These are phyloP conservation scores for Adansonia madagascariensis DNA, from an alignment of 441 rosid species.

Conservation along the genomic window DNA sequence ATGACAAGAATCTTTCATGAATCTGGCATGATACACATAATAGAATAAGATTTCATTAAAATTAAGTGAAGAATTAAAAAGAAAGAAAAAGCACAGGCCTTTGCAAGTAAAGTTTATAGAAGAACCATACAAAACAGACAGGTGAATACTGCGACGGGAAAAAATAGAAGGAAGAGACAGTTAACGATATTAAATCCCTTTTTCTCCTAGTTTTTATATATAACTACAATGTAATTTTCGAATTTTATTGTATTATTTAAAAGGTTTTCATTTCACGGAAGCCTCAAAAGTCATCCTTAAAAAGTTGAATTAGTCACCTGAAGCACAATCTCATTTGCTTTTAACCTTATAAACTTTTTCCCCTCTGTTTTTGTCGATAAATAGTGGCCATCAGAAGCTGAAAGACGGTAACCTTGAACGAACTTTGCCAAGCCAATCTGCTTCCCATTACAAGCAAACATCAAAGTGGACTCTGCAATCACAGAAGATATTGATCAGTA, in stretches of 20 bases:
- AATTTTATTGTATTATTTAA: neutral
- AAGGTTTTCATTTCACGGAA: neutral
- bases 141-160: neutral
- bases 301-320: constrained; percentile 61
- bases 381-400: constrained; percentile 83
- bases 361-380: constrained; percentile 86
- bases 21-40: neutral
- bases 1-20: constrained; percentile 14
- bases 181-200: neutral
- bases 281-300: neutral
- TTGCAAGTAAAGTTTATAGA: neutral
- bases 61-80: neutral
- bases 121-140: neutral
- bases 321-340: constrained; percentile 80
- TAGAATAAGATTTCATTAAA: constrained; percentile 12
- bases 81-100: constrained; percentile 3
- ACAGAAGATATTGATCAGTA: constrained; percentile 43
- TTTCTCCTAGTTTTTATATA: constrained; percentile 8
- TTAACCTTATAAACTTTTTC: constrained; percentile 84
- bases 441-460: constrained; percentile 84
- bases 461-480: constrained; percentile 86
- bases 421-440: constrained; percentile 90
- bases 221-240: neutral
- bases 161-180: neutral
- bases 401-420: constrained; percentile 76